Conservation (phyloP, 228 moss, liverwort and hornwort genomes). For the Sphagnum fallax region DNA sequence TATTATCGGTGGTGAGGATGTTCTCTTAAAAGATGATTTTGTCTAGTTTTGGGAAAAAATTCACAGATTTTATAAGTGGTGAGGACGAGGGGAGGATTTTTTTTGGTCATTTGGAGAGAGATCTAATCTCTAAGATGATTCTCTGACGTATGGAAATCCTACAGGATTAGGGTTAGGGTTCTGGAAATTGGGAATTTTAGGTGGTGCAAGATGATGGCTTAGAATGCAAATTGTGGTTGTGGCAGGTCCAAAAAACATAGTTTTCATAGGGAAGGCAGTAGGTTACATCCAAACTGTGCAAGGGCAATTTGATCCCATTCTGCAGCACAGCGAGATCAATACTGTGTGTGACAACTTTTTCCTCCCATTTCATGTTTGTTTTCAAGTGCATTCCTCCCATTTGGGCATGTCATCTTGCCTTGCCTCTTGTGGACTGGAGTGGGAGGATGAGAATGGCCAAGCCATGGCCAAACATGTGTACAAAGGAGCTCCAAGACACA, state of each 20-base stretch:
- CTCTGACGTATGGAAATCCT: not conserved
- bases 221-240: not conserved
- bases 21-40: too few relatives aligned
- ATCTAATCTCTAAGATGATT: not conserved
- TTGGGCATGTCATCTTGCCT: too few relatives aligned
- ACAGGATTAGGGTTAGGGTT: not conserved
- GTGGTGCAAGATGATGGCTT: not conserved
- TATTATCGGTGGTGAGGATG: not conserved
- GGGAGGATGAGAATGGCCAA: too few relatives aligned
- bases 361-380: too few relatives aligned
- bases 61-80: not conserved
- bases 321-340: conserved; percentile 78
- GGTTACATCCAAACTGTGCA: conserved; percentile 84
- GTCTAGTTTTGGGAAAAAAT: too few relatives aligned
- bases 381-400: too few relatives aligned
- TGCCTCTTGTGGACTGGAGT: too few relatives aligned
- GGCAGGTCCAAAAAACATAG: conserved; percentile 91
- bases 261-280: conserved; percentile 81
- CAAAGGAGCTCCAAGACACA: conserved; percentile 82
- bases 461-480: conserved; percentile 41
- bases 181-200: not conserved
- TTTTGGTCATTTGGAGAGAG: not conserved
- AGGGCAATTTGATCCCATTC: conserved; percentile 62
- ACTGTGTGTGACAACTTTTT: conserved; percentile 20
- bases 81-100: not conserved